Evolutionary conservation across 805 yeast species (phyloP), one percentile per base, ranked within the genome.

Genomic region (Metschnikowia cubensis): DNA sequence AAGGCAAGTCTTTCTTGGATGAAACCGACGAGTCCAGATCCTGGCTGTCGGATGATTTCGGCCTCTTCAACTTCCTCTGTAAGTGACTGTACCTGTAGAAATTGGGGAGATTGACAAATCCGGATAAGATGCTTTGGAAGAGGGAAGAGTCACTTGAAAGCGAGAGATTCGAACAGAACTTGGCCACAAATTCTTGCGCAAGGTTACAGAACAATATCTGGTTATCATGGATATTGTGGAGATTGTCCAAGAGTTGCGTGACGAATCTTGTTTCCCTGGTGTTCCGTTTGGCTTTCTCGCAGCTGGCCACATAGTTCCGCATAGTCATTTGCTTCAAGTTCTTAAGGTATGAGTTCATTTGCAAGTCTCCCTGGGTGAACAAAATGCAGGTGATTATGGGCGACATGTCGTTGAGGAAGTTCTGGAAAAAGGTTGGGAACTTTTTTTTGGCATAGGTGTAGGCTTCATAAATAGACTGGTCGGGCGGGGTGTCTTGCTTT

Each of bases 71-170:
- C 45, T 63, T 66, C 47, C 52, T 43, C 53, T 73, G 75, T 36
- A 73, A 67, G 52, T 64, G 62, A 43, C 64, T 73, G 51, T 65
- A 73, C 54, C 73, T 73, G 62, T 73, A 62, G 61, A 73, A 73
- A 52, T 69, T 70, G 29, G 77, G 76, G 36, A 73, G 59, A 55
- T 71, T 70, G 39, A 72, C 64, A 52, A 62, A 65, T 1, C 77
- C 77, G 1, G 76, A 73, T 36, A 73, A 55, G 3, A 71, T 50
- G 49, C 69, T 59, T 54, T 73, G 76, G 60, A 73, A 73, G 35
- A 73, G 55, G 5, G 76, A 68, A 2, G 75, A 70, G 53, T 73
- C 75, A 43, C 68, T 68, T 4, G 74, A 68, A 13, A 73, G 64
- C 20, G 59, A 60, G 63, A 71, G 57, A 42, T 66, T 67, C 35